phyloP scores from a whole-genome alignment of 176 grass and related monocot species.

The Triticum timopheevii region DNA sequence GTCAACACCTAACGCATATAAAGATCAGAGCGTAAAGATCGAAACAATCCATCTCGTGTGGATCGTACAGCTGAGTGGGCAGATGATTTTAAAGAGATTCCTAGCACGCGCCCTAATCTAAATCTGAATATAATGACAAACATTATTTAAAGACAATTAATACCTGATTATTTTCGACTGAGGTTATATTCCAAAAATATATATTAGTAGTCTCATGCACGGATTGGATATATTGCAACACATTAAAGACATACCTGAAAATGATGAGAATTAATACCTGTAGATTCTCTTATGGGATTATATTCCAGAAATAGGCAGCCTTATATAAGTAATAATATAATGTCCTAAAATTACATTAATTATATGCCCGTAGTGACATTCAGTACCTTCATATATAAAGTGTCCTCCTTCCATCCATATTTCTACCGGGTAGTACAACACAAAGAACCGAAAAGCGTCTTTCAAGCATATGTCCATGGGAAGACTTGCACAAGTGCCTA shows the following conservation, averaged over 20 bases:
- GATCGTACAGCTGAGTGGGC: too few species aligned
- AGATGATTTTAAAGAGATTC: too few species aligned
- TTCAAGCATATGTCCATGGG: not conserved
- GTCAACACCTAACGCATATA: too few species aligned
- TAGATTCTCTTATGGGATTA: not conserved
- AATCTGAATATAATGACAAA: too few species aligned
- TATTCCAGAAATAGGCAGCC: not conserved
- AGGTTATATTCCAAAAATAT: not conserved
- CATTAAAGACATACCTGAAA: not conserved
- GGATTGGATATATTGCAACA: not conserved
- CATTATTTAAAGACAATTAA: not conserved
- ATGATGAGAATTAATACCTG: not conserved
- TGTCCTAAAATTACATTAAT: too few species aligned
- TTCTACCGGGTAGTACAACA: not conserved
- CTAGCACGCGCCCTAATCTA: too few species aligned
- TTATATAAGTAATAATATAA: too few species aligned
- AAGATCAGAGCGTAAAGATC: too few species aligned
- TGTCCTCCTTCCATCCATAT: not conserved
- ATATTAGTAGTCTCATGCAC: not conserved
- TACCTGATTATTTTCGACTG: not conserved
- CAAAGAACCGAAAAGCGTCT: not conserved
- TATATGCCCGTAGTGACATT: not conserved
- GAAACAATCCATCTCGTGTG: too few species aligned
- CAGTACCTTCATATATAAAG: not conserved
- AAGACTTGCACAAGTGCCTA: not conserved